Percentiles rank a stretch among this genome's conserved stretches.
These are phyloP conservation scores for Gaertneriomyces sp. DNA, from an alignment of 192 early-diverging fungal species.

Conservation along the genomic window DNA sequence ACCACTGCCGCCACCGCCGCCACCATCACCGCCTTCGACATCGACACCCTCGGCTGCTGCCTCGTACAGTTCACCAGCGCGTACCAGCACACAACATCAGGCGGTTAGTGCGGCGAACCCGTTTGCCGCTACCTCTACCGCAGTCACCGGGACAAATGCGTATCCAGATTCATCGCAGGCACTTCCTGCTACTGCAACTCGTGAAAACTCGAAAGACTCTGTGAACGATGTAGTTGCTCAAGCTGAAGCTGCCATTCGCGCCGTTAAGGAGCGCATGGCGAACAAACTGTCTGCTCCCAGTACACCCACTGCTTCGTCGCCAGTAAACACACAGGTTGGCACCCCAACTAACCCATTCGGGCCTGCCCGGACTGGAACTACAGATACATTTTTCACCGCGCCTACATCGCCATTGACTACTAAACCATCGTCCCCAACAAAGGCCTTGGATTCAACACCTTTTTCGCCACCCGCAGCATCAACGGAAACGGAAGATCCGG, in stretches of 20 bases:
- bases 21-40: neutral
- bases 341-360: conserved; percentile 28
- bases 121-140: conserved; percentile 1
- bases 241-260: conserved; percentile 45
- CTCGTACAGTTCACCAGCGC: neutral
- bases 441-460: neutral
- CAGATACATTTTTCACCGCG: neutral
- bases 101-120: neutral
- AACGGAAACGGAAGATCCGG: conserved; percentile 22
- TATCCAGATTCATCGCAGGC: neutral
- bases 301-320: neutral
- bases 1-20: neutral
- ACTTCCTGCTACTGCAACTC: neutral
- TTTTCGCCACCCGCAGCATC: neutral
- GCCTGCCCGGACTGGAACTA: neutral
- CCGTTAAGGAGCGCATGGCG: conserved; percentile 45
- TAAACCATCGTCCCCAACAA: neutral
- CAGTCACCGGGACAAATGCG: neutral
- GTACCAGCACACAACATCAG: neutral
- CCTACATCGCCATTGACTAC: neutral
- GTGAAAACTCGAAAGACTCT: neutral
- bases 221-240: conserved; percentile 47
- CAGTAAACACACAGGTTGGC: neutral
- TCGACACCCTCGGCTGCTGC: neutral
- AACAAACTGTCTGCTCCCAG: conserved; percentile 18